Base-by-base conservation (phyloP, 2,329 filamentous ascomycete genomes). In the Exutisphaerella laricina region DNA sequence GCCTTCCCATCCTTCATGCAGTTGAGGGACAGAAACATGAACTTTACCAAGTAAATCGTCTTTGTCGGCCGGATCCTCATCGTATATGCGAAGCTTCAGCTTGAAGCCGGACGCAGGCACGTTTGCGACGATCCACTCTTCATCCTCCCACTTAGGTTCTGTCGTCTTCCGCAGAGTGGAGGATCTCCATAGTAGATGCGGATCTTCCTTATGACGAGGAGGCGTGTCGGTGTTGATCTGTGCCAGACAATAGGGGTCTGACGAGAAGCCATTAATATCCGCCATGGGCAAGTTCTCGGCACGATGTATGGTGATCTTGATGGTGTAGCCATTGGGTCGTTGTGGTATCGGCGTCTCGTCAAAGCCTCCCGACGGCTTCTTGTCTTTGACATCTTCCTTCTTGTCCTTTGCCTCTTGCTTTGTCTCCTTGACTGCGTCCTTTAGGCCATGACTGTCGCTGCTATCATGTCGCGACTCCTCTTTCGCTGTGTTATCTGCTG, bases 11-110 rank as follows among this genome's bases (percentile, higher is more conserved):
- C 73, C 63, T 30, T 84, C 78, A 35, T 70, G 70, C 5, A 95
- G 61, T 2, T 66, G 60, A 8, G 73, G 66, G 0, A 85, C 78
- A 13, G 76, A 66, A 41, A 95, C 70, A 34, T 88, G 88, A 3
- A 87, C 86, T 58, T 92, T 94, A 8, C 90, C 90, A 14, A 97
- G 74, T 18, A 87, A 77, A 66, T 97, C 90, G 60, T 97, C 85
- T 52, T 84, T 79, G 61, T 96, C 86, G 1, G 82, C 79, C 23
- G 82, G 80, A 65, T 97, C 90, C 63, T 97, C 90, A 58, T 97
- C 90, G 66, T 89, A 94, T 13, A 97, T 67, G 40, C 86, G 78
- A 48, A 86, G 88, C 62, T 95, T 95, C 54, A 97, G 74, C 43
- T 74, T 77, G 67, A 95, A 94, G 3, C 89, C 89, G 0, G 77